A percentile compares a stretch with the other conserved stretches of the same genome.
Conservation (phyloP, 352 stramenopile species). For the Pythium oligandrum region DNA sequence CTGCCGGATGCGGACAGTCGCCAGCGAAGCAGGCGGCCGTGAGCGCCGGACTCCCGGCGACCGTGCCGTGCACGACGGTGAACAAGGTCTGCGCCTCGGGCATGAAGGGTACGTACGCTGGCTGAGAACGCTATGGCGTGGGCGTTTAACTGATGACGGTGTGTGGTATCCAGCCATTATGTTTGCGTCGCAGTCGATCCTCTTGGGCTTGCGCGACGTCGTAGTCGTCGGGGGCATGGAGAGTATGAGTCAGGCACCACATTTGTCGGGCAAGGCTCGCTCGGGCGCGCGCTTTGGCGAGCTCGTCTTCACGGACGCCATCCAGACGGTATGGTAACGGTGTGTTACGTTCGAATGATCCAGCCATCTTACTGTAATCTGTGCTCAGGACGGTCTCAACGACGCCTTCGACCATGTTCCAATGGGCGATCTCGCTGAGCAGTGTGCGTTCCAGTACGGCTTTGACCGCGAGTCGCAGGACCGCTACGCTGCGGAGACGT, state of each 20-base stretch:
- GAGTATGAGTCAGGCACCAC: constrained; percentile 94
- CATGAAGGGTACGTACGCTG: constrained; percentile 71
- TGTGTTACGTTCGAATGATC: not conserved
- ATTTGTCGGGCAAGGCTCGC: constrained; percentile 79
- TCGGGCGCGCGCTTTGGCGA: constrained; percentile 84
- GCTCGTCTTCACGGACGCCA: constrained; percentile 84
- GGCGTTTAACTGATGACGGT: too few species aligned
- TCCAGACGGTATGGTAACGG: constrained; percentile 39
- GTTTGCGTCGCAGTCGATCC: constrained; percentile 84
- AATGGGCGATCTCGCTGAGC: constrained; percentile 95
- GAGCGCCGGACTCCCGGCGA: constrained; percentile 58
- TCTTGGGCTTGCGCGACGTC: constrained; percentile 70
- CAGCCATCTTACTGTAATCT: too few species aligned
- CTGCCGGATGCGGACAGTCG: constrained; percentile 92
- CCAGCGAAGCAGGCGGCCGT: constrained; percentile 89
- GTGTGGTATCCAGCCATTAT: constrained; percentile 39
- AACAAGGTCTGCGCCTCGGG: constrained; percentile 97
- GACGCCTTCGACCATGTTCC: constrained; percentile 92
- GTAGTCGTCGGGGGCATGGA: constrained; percentile 93
- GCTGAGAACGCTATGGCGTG: not conserved
- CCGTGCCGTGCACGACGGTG: constrained; percentile 93
- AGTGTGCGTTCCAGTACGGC: constrained; percentile 79
- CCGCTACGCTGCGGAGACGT: constrained; percentile 88
- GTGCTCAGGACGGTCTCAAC: constrained; percentile 86
- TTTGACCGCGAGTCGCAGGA: constrained; percentile 93